A percentile compares a stretch with the other conserved stretches of the same genome.
Conservation (phyloP, 2,329 filamentous ascomycete species). For the Huntiella savannae region DNA sequence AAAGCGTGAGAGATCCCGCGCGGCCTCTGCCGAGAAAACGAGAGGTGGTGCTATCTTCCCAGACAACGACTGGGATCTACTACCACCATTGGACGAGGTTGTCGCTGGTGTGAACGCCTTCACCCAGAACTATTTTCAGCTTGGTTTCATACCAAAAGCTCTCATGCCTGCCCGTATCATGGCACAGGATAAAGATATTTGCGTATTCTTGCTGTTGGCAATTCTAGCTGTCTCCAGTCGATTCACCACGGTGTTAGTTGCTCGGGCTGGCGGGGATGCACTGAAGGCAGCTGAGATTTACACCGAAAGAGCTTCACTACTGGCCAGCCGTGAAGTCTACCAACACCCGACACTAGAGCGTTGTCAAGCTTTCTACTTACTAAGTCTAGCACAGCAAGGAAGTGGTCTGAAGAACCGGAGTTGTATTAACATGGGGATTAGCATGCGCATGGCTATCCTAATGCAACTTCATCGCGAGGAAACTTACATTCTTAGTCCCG, state of each 20-base stretch:
- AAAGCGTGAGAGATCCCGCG: conserved; percentile 19
- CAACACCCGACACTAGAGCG: conserved; percentile 32
- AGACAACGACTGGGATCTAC: conserved; percentile 27
- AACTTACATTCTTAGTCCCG: conserved; percentile 24
- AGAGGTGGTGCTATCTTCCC: conserved; percentile 9
- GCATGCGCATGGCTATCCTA: conserved; percentile 34
- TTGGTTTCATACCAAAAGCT: conserved; percentile 38
- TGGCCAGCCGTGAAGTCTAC: conserved; percentile 33
- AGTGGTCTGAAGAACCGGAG: conserved; percentile 33
- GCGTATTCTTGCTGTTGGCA: conserved; percentile 33
- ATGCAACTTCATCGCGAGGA: conserved; percentile 38
- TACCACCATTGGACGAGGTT: conserved; percentile 30
- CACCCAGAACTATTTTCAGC: conserved; percentile 36
- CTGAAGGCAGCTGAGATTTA: conserved; percentile 33
- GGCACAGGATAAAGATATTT: conserved; percentile 28
- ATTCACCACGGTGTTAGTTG: conserved; percentile 29
- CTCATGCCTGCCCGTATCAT: conserved; percentile 29
- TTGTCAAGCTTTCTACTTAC: conserved; percentile 38
- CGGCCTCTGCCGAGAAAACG: neutral
- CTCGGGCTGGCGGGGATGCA: conserved; percentile 28
- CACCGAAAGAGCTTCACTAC: conserved; percentile 28
- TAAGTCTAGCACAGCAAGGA: conserved; percentile 40
- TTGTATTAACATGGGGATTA: conserved; percentile 38
- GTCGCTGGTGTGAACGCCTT: conserved; percentile 34
- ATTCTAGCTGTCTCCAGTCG: conserved; percentile 38